A percentile compares a stretch with the other conserved stretches of the same genome.
Evolutionary conservation across 176 grass and related monocot genomes (phyloP).

Genomic region (Avena sativa): DNA sequence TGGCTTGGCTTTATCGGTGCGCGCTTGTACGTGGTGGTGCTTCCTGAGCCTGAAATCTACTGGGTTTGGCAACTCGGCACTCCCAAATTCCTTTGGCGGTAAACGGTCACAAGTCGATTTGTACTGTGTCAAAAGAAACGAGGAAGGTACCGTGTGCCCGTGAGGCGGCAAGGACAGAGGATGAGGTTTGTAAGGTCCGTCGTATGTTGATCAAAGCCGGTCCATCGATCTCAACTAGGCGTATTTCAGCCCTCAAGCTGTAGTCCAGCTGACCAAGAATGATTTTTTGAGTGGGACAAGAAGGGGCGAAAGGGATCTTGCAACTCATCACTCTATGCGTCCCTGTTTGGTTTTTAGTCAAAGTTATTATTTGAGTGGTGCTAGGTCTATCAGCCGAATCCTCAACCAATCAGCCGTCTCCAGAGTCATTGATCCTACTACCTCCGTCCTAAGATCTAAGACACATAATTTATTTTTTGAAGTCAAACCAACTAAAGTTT

Average conservation of each 20-base stretch:
- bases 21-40: background rate
- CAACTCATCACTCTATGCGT: too few species aligned
- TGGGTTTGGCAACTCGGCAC: background rate
- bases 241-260: background rate
- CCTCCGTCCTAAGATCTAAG: too few species aligned
- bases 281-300: background rate
- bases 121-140: background rate
- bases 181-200: conserved; percentile 4
- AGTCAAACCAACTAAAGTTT: too few species aligned
- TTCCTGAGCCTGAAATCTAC: background rate
- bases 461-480: too few species aligned
- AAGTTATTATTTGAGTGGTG: too few species aligned
- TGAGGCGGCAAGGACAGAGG: background rate
- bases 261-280: background rate
- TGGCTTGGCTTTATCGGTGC: background rate
- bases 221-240: background rate
- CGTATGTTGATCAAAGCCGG: background rate
- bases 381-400: too few species aligned
- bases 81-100: background rate
- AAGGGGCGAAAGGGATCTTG: too few species aligned
- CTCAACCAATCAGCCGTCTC: too few species aligned
- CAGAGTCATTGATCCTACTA: too few species aligned
- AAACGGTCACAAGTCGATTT: background rate
- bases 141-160: background rate
- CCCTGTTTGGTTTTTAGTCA: too few species aligned